These are phyloP conservation scores for Pyracantha coccinea DNA, from an alignment of 331 rosid genomes.

Conservation along the genomic window DNA sequence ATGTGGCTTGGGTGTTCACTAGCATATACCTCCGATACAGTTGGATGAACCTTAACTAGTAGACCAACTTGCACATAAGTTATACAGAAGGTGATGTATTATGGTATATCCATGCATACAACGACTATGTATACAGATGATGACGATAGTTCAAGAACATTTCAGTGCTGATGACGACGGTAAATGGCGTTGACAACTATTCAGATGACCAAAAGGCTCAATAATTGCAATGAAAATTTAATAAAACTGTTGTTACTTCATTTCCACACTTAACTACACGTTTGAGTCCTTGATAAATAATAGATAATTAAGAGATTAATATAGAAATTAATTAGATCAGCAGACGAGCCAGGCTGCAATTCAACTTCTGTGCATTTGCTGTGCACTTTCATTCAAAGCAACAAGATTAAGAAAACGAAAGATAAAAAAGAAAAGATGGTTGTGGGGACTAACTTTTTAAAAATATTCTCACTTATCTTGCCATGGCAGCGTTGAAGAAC, in stretches of 20 bases:
- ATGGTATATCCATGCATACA: no score
- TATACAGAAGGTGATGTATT: no score
- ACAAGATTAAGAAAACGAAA: constrained; percentile 12
- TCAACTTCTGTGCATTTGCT: constrained; percentile 32
- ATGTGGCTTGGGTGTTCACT: no score
- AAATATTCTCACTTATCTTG: constrained; percentile 23
- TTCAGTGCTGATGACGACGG: no score
- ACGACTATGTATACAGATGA: no score
- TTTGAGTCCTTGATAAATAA: not conserved
- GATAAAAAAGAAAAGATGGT: not conserved
- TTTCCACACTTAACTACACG: not conserved
- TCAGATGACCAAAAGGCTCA: not conserved
- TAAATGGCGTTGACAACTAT: not conserved
- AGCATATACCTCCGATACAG: no score
- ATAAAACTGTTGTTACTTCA: not conserved
- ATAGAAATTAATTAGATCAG: not conserved
- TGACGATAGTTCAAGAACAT: no score
- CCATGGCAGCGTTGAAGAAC: not conserved
- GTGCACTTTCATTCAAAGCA: constrained; percentile 32
- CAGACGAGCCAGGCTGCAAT: not conserved
- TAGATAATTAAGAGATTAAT: not conserved
- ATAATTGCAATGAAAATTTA: not conserved
- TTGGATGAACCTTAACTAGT: no score
- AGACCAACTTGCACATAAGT: no score
- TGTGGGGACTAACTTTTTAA: constrained; percentile 16